Conservation (phyloP, 2,329 filamentous ascomycete genomes). For the Fusarium begoniae region DNA sequence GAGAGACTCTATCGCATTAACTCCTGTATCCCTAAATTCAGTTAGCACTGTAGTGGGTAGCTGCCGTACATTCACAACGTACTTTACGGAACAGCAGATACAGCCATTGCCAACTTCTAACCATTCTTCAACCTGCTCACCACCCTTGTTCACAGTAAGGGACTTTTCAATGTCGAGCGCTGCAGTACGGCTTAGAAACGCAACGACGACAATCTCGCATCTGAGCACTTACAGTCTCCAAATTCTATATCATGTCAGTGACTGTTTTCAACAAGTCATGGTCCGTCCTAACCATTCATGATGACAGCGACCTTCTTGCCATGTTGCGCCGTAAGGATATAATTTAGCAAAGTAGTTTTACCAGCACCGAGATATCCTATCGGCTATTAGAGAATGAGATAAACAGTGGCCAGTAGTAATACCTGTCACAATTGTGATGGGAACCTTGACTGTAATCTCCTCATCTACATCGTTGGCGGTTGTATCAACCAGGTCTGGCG, state of each 20-base stretch:
- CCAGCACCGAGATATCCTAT: constrained; percentile 92
- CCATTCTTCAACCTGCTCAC: constrained; percentile 89
- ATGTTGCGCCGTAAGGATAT: constrained; percentile 93
- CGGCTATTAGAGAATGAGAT: background rate
- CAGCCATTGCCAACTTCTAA: constrained; percentile 96
- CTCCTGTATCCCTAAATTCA: constrained; percentile 78
- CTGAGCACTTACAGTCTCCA: constrained; percentile 72
- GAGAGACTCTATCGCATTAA: constrained; percentile 92
- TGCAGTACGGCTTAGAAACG: constrained; percentile 47
- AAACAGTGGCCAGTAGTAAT: constrained; percentile 17
- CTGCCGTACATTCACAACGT: constrained; percentile 22
- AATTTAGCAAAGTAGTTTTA: constrained; percentile 95
- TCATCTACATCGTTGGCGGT: constrained; percentile 50
- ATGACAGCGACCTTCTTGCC: constrained; percentile 99
- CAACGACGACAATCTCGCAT: background rate
- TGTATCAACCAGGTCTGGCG: constrained; percentile 69
- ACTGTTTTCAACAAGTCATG: background rate
- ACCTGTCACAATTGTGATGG: constrained; percentile 87
- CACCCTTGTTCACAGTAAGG: constrained; percentile 86
- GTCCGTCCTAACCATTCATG: constrained; percentile 73
- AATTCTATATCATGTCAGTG: constrained; percentile 68
- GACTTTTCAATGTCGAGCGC: constrained; percentile 96
- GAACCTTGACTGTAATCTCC: constrained; percentile 72
- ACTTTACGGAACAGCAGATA: constrained; percentile 98
- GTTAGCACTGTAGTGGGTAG: constrained; percentile 33